A percentile compares a stretch with the other conserved stretches of the same genome.
Evolutionary conservation across 768 basidiomycete species (phyloP).

Genomic region (Coprinellus aureogranulatus): DNA sequence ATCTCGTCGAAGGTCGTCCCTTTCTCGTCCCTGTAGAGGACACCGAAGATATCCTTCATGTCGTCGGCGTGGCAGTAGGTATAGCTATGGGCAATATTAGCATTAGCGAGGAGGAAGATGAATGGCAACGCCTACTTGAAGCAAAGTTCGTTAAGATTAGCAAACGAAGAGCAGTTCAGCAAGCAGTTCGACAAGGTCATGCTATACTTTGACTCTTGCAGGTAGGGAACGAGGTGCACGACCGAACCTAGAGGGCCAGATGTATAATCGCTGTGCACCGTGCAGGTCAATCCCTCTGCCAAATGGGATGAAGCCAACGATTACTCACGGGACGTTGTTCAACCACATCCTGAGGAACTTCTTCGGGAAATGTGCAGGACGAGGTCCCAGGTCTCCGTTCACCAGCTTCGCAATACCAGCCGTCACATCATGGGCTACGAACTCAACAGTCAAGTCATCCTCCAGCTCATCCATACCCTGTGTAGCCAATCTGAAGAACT

Average conservation of each 20-base stretch:
- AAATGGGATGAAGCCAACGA: not conserved
- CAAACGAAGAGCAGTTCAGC: slow-evolving; percentile 10
- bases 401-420: slow-evolving; percentile 13
- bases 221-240: slow-evolving; percentile 15
- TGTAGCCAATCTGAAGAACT: slow-evolving; percentile 15
- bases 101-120: slow-evolving; percentile 2
- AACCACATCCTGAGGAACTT: slow-evolving; percentile 17
- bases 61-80: not conserved
- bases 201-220: slow-evolving; percentile 10
- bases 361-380: slow-evolving; percentile 13
- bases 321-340: slow-evolving; percentile 20
- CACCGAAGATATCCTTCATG: slow-evolving; percentile 4
- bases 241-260: slow-evolving; percentile 15
- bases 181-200: slow-evolving; percentile 17
- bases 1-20: slow-evolving; percentile 13
- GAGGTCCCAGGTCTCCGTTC: slow-evolving; percentile 13
- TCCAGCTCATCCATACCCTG: slow-evolving; percentile 11
- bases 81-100: not conserved
- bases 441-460: slow-evolving; percentile 12
- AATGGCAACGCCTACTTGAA: not conserved
- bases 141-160: not conserved
- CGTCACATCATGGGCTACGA: slow-evolving; percentile 14
- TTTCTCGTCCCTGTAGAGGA: slow-evolving; percentile 9
- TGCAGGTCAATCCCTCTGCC: not conserved
- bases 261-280: slow-evolving; percentile 17